These are phyloP conservation scores for Ustilago sp. DNA, from an alignment of 1,284 basidiomycete species.

Conservation along the genomic window DNA sequence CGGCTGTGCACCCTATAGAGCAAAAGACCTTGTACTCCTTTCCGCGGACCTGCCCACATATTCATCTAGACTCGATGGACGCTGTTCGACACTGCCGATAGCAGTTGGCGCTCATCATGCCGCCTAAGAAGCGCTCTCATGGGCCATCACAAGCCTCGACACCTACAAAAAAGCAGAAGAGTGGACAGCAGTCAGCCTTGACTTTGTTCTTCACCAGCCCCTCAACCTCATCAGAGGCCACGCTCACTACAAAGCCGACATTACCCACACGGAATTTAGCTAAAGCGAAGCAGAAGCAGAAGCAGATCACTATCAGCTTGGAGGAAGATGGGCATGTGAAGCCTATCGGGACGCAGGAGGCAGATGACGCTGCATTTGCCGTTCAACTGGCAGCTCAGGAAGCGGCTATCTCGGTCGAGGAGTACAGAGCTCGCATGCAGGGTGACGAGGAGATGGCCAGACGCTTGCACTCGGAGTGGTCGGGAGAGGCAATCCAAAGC, in stretches of 20 bases:
- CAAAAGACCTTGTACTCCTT: no score
- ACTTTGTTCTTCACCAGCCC: slow-evolving; percentile 52
- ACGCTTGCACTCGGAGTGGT: slow-evolving; percentile 43
- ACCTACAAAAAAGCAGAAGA: slow-evolving; percentile 38
- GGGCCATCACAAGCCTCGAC: slow-evolving; percentile 30
- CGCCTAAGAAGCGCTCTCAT: slow-evolving; percentile 37
- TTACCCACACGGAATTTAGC: slow-evolving; percentile 18
- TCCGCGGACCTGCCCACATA: not conserved
- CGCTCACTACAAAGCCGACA: slow-evolving; percentile 8
- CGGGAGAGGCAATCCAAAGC: slow-evolving; percentile 5
- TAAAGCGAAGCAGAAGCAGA: slow-evolving; percentile 28
- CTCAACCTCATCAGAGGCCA: slow-evolving; percentile 17
- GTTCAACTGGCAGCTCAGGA: slow-evolving; percentile 45
- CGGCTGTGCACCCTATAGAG: no score
- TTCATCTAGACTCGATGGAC: not conserved
- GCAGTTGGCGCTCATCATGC: slow-evolving; percentile 12
- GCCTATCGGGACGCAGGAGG: slow-evolving; percentile 14
- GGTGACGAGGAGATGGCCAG: slow-evolving; percentile 49
- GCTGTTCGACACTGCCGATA: not conserved
- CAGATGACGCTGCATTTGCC: slow-evolving; percentile 43
- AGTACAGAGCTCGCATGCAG: slow-evolving; percentile 23
- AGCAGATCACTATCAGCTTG: not conserved
- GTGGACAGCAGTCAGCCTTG: slow-evolving; percentile 34
- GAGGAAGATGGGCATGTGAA: not conserved
- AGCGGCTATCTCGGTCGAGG: slow-evolving; percentile 19